Conservation (phyloP, 2,329 filamentous ascomycete genomes). For the Aureobasidium pullulans region DNA sequence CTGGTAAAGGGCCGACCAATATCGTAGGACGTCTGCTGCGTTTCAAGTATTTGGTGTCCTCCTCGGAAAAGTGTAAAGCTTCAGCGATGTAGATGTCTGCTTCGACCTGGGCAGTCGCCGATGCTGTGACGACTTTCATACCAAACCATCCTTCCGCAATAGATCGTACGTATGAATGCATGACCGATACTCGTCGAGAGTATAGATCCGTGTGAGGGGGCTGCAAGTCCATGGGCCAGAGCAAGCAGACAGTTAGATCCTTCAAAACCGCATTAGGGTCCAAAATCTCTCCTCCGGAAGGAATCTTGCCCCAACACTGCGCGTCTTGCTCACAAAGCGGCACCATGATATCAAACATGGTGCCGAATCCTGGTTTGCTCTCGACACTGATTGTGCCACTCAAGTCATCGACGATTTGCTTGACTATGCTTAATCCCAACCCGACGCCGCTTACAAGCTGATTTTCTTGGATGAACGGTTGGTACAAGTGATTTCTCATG, state of each 20-base stretch:
- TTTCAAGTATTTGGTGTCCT: not conserved
- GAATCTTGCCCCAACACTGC: not conserved
- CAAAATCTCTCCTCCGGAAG: not conserved
- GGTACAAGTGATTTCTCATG: conserved; percentile 22
- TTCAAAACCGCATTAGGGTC: not conserved
- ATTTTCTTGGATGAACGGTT: conserved; percentile 28
- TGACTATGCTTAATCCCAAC: conserved; percentile 28
- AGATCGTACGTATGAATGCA: not conserved
- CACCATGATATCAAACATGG: not conserved
- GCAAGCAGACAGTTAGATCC: not conserved
- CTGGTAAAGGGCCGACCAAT: not conserved
- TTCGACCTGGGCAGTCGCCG: not conserved
- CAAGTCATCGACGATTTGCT: conserved; percentile 22
- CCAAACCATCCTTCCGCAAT: not conserved
- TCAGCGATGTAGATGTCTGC: not conserved
- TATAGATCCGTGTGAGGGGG: not conserved
- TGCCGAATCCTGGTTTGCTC: not conserved
- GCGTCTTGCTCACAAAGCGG: not conserved
- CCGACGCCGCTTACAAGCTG: conserved; percentile 26
- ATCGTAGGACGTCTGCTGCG: not conserved
- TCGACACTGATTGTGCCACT: conserved; percentile 18
- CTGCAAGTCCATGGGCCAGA: not conserved
- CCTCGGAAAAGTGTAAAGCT: not conserved
- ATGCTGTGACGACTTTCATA: not conserved
- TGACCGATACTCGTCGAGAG: not conserved